Evolutionary conservation across 371 early-diverging fungal genomes (phyloP).

Genomic region (Apophysomyces sp.): DNA sequence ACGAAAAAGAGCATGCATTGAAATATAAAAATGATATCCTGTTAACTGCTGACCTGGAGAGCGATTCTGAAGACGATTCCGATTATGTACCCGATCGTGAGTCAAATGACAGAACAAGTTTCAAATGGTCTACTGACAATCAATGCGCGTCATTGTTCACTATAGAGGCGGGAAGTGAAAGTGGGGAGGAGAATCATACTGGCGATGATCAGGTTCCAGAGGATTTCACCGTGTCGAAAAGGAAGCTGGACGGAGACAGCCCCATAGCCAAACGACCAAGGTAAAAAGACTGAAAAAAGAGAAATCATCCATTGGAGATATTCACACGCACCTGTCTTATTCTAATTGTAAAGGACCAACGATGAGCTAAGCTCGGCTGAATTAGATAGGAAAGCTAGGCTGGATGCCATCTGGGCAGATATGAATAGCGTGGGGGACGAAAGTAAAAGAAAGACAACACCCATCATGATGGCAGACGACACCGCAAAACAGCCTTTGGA

Average conservation of each 20-base stretch:
- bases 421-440: constrained; percentile 15
- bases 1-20: neutral
- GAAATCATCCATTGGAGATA: neutral
- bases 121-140: neutral
- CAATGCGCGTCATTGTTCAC: neutral
- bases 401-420: constrained; percentile 29
- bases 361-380: neutral
- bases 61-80: constrained; percentile 20
- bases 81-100: constrained; percentile 24
- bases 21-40: neutral
- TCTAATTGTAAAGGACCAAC: neutral
- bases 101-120: neutral
- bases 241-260: neutral
- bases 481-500: constrained; percentile 20
- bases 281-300: neutral
- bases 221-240: neutral
- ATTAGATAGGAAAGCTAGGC: constrained; percentile 13
- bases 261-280: neutral
- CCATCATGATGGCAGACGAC: neutral
- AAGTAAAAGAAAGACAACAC: neutral
- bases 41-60: neutral
- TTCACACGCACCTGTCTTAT: neutral
- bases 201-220: neutral
- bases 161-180: neutral
- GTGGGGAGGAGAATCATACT: neutral